phyloP scores from a whole-genome alignment of 2,329 filamentous ascomycete species.

The Fusarium camptoceras region DNA sequence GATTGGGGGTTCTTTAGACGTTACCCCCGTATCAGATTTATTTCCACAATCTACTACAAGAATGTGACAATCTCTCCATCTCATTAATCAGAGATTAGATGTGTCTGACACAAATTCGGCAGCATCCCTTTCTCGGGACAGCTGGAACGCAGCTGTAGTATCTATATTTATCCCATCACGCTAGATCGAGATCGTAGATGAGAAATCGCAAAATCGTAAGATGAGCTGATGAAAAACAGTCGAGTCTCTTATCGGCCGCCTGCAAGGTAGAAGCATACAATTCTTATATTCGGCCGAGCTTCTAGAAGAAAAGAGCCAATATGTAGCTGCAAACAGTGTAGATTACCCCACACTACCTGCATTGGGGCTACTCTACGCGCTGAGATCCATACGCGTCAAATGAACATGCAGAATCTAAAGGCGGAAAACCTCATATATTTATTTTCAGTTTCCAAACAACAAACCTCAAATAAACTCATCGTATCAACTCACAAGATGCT shows the following conservation, averaged over 20 bases:
- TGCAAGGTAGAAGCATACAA: background rate
- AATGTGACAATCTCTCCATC: conserved; percentile 29
- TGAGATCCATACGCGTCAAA: conserved; percentile 29
- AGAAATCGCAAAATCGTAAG: conserved; percentile 2
- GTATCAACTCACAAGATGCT: conserved; percentile 65
- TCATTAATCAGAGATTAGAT: conserved; percentile 27
- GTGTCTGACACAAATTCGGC: conserved; percentile 18
- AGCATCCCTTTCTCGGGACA: conserved; percentile 3
- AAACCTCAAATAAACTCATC: background rate
- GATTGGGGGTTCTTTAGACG: background rate
- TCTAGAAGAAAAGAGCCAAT: conserved; percentile 22
- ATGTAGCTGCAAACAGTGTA: background rate
- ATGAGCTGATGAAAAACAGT: conserved; percentile 25
- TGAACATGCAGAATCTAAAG: conserved; percentile 11
- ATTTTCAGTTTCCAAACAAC: background rate
- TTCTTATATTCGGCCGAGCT: conserved; percentile 19
- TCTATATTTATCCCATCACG: conserved; percentile 2
- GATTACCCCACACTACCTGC: conserved; percentile 31
- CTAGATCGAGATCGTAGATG: conserved; percentile 14
- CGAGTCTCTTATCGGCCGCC: conserved; percentile 22
- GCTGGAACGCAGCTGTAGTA: conserved; percentile 24
- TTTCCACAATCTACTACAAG: conserved; percentile 32
- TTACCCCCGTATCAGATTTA: conserved; percentile 21
- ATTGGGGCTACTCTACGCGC: conserved; percentile 16
- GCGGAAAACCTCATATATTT: conserved; percentile 5